Base-by-base conservation (phyloP, 2,329 filamentous ascomycete species). In the Sclerotinia subarctica region DNA sequence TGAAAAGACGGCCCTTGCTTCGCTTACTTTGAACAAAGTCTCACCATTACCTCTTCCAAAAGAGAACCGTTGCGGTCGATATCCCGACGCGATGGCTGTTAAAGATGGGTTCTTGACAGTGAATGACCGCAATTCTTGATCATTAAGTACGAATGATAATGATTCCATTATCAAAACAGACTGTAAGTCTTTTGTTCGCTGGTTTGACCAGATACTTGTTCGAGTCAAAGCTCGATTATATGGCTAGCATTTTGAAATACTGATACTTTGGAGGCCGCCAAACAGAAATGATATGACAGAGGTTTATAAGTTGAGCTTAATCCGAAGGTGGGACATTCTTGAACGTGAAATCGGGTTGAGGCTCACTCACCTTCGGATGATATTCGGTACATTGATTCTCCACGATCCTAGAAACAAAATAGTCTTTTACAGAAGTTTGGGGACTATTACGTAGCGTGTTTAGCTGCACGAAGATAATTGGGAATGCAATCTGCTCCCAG, bases 31-130 rank as follows among this genome's bases (percentile, higher is more conserved):
- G 54, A 24, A 17, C 21, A 17, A 44, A 19, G 54, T 47, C 24
- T 7, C 42, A 29, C 49, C 29, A 17, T 10, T 17, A 29, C 13
- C 64, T 19, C 6, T 19, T 38, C 42, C n/a, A 26, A 59, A n/a
- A n/a, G 51, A n/a, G 17, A 66, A 59, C 26, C 54, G 46, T 24
- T 35, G 54, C 3, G 46, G 64, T n/a, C 64, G n/a, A 46, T 66
- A 66, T 32, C 46, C 54, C 8, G 32, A 66, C 6, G 60, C 21
- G 29, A 35, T 1, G 7, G 35, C 5, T 19, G 21, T 35, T 62
- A 13, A 57, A 13, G 21, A 42, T n/a, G 35, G 24, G n/a, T 38
- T 13, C 32, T 56, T 3, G 21, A n/a, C 32, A 38, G 7, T 24
- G 15, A 29, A 47, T 0, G 19, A 15, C 24, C 47, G 21, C 5